Evolutionary conservation across 805 yeast species (phyloP).

Genomic region (Kluyveromyces nonfermentans): DNA sequence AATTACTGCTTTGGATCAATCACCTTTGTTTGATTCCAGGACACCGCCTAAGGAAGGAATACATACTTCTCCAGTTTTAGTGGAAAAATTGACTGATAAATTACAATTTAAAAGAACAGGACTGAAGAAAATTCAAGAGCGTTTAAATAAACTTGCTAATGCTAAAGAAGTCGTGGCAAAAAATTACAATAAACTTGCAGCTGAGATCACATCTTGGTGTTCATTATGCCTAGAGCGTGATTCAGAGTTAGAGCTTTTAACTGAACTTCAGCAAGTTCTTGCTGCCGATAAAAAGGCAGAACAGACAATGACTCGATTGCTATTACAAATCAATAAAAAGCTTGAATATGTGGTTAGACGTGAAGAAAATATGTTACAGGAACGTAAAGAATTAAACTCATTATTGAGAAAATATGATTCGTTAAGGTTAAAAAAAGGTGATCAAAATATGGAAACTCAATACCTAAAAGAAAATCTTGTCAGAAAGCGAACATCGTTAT

Average conservation of each 20-base stretch:
- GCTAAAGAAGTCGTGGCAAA: constrained; percentile 15
- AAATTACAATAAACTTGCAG: constrained; percentile 13
- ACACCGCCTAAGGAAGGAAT: constrained; percentile 3
- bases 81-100: constrained; percentile 1
- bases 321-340: constrained; percentile 11
- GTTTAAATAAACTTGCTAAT: constrained; percentile 11
- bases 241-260: constrained; percentile 8
- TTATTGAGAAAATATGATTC: constrained; percentile 14
- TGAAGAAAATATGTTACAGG: constrained; percentile 18
- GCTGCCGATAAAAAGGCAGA: constrained; percentile 17
- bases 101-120: not conserved
- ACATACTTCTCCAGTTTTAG: constrained; percentile 3
- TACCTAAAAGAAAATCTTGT: constrained; percentile 16
- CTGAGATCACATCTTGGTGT: constrained; percentile 16
- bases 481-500: constrained; percentile 14
- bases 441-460: constrained; percentile 17
- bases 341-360: constrained; percentile 19
- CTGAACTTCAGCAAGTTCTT: constrained; percentile 17
- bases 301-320: constrained; percentile 12
- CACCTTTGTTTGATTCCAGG: constrained; percentile 6
- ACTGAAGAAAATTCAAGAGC: constrained; percentile 9
- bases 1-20: constrained; percentile 5
- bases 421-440: constrained; percentile 16
- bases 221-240: constrained; percentile 9
- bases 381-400: constrained; percentile 11